Percentiles rank a stretch among this genome's conserved stretches.
Conservation (phyloP, 1,284 basidiomycete species). For the Psilocybe mexicana region DNA sequence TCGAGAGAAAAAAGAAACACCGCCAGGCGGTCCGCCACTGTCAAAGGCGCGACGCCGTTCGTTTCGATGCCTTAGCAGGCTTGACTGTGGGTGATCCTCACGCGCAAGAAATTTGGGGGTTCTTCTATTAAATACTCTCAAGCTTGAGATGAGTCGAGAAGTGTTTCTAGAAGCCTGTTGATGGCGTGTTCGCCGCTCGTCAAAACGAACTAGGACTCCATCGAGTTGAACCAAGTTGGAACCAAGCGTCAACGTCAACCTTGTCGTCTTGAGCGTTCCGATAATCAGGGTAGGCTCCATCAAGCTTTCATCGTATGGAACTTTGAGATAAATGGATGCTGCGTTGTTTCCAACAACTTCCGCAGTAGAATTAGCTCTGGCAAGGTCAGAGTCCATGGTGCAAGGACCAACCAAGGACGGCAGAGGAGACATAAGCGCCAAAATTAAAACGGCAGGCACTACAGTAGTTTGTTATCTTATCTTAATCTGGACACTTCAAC, state of each 20-base stretch:
- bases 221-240: neutral
- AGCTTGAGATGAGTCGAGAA: neutral
- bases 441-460: too few species aligned
- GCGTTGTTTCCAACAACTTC: too few species aligned
- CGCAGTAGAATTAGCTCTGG: too few species aligned
- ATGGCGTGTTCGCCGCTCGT: neutral
- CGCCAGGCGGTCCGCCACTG: neutral
- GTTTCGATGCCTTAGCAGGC: neutral
- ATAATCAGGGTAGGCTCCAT: too few species aligned
- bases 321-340: too few species aligned
- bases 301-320: too few species aligned
- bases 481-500: too few species aligned
- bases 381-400: too few species aligned
- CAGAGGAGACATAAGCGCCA: too few species aligned
- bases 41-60: neutral
- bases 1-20: neutral
- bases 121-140: neutral
- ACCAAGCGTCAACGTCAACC: neutral
- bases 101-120: neutral
- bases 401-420: too few species aligned
- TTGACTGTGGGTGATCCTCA: neutral
- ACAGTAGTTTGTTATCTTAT: too few species aligned
- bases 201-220: neutral
- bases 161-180: neutral
- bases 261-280: neutral